A percentile compares a stretch with the other conserved stretches of the same genome.
Evolutionary conservation across 139 green algal genomes (phyloP).

Genomic region (Raphidocelis subcapitata): DNA sequence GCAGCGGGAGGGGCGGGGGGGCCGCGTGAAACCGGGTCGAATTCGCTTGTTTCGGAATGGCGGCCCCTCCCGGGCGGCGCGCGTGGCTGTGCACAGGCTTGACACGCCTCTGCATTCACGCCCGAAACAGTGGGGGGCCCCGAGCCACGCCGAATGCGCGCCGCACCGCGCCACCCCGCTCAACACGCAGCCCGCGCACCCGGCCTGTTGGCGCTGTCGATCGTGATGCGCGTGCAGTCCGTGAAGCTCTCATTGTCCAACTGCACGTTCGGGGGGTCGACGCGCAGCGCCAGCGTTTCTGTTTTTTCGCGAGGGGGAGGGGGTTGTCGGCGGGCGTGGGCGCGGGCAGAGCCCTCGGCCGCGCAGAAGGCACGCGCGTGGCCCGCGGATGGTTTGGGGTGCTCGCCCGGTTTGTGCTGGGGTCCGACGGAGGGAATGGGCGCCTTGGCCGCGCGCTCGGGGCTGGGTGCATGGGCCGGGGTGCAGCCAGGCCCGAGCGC

Average conservation of each 20-base stretch:
- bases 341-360: too few species aligned
- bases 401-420: too few species aligned
- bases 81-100: neutral
- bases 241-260: slow-evolving; percentile 73
- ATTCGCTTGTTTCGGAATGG: neutral
- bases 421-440: too few species aligned
- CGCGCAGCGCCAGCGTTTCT: slow-evolving; percentile 17
- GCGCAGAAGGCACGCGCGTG: too few species aligned
- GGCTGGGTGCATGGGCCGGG: too few species aligned
- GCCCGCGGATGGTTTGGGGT: too few species aligned
- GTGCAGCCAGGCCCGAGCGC: too few species aligned
- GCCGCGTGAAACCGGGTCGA: neutral
- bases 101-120: slow-evolving; percentile 1
- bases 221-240: slow-evolving; percentile 69
- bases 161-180: neutral
- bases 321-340: too few species aligned
- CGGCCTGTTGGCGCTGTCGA: slow-evolving; percentile 89
- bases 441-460: too few species aligned
- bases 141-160: neutral
- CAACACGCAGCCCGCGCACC: slow-evolving; percentile 86
- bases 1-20: neutral
- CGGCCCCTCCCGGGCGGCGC: too few species aligned
- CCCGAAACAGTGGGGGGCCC: neutral
- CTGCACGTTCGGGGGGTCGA: slow-evolving; percentile 77
- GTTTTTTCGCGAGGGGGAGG: too few species aligned